Conservation (phyloP, 495 filamentous ascomycete genomes). For the Hypoxylon trugodes region DNA sequence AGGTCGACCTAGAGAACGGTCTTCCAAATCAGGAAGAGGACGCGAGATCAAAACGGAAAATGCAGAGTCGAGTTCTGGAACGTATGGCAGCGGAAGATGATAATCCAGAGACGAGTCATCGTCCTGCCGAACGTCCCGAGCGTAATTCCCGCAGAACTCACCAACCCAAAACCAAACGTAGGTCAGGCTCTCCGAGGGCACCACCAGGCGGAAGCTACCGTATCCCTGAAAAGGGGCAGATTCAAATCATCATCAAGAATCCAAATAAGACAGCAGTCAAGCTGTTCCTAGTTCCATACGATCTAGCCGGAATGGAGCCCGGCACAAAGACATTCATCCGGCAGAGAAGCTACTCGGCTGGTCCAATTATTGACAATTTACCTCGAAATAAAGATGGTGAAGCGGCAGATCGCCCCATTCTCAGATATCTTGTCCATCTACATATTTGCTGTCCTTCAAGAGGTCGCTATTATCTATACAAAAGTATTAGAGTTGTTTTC, state of each 20-base stretch:
- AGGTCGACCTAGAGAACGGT: conserved; percentile 88
- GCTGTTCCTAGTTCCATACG: conserved; percentile 93
- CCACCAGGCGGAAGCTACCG: conserved; percentile 90
- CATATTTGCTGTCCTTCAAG: conserved; percentile 89
- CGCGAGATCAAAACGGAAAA: conserved; percentile 56
- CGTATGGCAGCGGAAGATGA: conserved; percentile 42
- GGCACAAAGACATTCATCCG: conserved; percentile 97
- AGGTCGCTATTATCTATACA: conserved; percentile 90
- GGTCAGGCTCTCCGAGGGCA: conserved; percentile 73
- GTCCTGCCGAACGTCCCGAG: conserved; percentile 43
- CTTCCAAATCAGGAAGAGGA: conserved; percentile 62
- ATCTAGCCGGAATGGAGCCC: conserved; percentile 92
- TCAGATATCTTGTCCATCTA: conserved; percentile 92
- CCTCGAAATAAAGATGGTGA: conserved; percentile 40
- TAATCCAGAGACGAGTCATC: conserved; percentile 36
- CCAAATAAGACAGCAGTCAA: conserved; percentile 97
- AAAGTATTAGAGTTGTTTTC: conserved; percentile 92
- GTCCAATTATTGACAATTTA: conserved; percentile 80
- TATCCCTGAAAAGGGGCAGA: conserved; percentile 92
- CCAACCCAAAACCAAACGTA: conserved; percentile 66
- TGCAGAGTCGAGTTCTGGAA: conserved; percentile 46
- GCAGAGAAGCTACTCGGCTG: conserved; percentile 92
- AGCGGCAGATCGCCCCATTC: conserved; percentile 72
- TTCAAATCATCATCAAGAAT: conserved; percentile 98
- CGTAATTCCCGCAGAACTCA: conserved; percentile 49